A percentile compares a stretch with the other conserved stretches of the same genome.
phyloP scores from a whole-genome alignment of 139 green algal species.

The Chlamydomonas sphaeroides region DNA sequence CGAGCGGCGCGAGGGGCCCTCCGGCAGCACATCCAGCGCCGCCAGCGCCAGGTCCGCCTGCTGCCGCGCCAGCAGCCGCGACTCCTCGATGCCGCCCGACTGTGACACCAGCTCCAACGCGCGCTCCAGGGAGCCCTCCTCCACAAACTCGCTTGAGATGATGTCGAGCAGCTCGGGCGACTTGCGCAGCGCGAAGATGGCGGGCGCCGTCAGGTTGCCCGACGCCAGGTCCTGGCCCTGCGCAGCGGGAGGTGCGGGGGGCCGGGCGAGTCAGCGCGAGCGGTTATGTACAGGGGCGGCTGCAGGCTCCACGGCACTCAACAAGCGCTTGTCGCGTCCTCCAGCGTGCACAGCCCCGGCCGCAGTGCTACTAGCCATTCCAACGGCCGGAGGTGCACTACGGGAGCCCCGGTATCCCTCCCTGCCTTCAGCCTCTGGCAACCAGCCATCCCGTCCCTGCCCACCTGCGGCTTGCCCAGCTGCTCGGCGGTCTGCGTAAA shows the following conservation, averaged over 20 bases:
- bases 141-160: slow-evolving; percentile 85
- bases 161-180: slow-evolving; percentile 77
- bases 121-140: slow-evolving; percentile 77
- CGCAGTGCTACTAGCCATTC: too few relatives aligned
- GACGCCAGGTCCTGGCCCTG: slow-evolving; percentile 95
- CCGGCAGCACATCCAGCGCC: slow-evolving; percentile 76
- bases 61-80: slow-evolving; percentile 73
- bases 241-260: too few relatives aligned
- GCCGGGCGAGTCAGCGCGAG: too few relatives aligned
- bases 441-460: too few relatives aligned
- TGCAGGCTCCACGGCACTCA: too few relatives aligned
- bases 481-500: slow-evolving; percentile 95
- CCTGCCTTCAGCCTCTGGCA: background rate
- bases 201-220: slow-evolving; percentile 97
- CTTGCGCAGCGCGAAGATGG: slow-evolving; percentile 88
- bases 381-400: too few relatives aligned
- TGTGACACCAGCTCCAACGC: slow-evolving; percentile 79
- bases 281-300: too few relatives aligned
- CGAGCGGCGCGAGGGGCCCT: slow-evolving; percentile 78
- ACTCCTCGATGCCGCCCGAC: slow-evolving; percentile 70
- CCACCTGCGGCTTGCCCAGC: slow-evolving; percentile 93
- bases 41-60: slow-evolving; percentile 78
- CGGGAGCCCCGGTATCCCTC: too few relatives aligned
- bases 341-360: too few relatives aligned
- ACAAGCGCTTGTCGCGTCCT: too few relatives aligned